Base-by-base conservation (phyloP, 129 eudicot species). In the Flaveria linearis region DNA sequence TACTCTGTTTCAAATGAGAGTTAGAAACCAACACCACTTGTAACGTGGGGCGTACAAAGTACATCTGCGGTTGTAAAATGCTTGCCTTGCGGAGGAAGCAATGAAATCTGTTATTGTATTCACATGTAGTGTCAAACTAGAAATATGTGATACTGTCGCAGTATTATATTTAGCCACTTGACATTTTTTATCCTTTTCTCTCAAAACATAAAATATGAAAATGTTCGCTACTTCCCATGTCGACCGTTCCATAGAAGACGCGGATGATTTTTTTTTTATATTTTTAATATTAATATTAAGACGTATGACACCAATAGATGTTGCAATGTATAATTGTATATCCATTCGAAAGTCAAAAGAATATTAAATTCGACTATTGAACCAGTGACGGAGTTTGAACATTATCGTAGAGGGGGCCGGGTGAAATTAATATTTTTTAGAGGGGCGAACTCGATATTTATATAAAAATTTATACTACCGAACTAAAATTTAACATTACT, bases 211-310 rank as follows among this genome's bases (percentile, higher is more conserved):
- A 58, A 9, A 58, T 22, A 58, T 3, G 23, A 58, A 22, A 58
- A 1, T 12, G 68, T 76, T 60, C 77, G 64, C 55, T 18, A 71
- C 56, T 71, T 79, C 73, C 78, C 73, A 72, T 22, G 67, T 62
- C 72, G 67, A 43, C 73, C 73, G 49, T 76, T 68, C 52, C 23
- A 16, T 43, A 3, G n/a, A 61, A 61, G 49, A 70, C 43, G 63
- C 25, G 10, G 26, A 16, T 36, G 8, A 9, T 46, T 4, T 36
- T 36, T 33, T 4, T 28, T 28, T 28, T 2, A 33, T 33, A 20
- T 33, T 33, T 33, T 33, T 4, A 4, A 9, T 45, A 25, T 62
- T 47, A 26, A 12, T 25, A 47, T 75, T 46, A 47, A 62, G n/a
- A 46, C 5, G 28, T 7, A 10, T 75, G 33, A 62, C 46, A 9